Evolutionary conservation across 2,329 filamentous ascomycete genomes (phyloP).

Genomic region (Alternaria dauci): DNA sequence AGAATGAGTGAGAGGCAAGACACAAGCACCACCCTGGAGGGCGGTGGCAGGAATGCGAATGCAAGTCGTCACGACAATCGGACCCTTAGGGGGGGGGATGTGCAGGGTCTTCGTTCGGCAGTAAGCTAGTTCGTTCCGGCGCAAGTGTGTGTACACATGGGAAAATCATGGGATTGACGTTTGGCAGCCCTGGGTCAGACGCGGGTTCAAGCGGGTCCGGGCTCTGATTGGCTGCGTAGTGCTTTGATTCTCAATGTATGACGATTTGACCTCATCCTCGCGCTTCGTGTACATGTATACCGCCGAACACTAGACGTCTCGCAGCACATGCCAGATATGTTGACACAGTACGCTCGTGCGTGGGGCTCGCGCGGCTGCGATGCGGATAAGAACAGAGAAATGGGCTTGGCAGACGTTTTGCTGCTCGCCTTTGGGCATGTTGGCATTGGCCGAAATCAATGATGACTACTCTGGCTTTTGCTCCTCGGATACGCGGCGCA

Average conservation of each 20-base stretch:
- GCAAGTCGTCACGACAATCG: conserved; percentile 23
- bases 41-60: background rate
- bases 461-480: background rate
- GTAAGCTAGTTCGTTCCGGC: conserved; percentile 9
- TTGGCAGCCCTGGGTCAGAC: conserved; percentile 5
- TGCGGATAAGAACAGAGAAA: background rate
- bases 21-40: background rate
- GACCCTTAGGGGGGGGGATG: conserved; percentile 17
- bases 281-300: conserved; percentile 14
- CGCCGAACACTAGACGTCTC: background rate
- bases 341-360: conserved; percentile 1
- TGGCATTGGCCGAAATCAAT: background rate
- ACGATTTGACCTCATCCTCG: conserved; percentile 35
- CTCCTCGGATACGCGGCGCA: conserved; percentile 1
- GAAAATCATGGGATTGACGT: conserved; percentile 22
- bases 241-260: conserved; percentile 32
- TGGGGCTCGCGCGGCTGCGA: conserved; percentile 6
- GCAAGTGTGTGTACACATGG: conserved; percentile 19
- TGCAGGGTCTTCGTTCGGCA: conserved; percentile 17
- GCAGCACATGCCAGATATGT: background rate
- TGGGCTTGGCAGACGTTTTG: conserved; percentile 1
- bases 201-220: conserved; percentile 7
- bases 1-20: background rate
- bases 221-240: conserved; percentile 25
- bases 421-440: background rate